Evolutionary conservation across 192 early-diverging fungal genomes (phyloP), one percentile per base, ranked within the genome.

Genomic region (Lobosporangium transversale): DNA sequence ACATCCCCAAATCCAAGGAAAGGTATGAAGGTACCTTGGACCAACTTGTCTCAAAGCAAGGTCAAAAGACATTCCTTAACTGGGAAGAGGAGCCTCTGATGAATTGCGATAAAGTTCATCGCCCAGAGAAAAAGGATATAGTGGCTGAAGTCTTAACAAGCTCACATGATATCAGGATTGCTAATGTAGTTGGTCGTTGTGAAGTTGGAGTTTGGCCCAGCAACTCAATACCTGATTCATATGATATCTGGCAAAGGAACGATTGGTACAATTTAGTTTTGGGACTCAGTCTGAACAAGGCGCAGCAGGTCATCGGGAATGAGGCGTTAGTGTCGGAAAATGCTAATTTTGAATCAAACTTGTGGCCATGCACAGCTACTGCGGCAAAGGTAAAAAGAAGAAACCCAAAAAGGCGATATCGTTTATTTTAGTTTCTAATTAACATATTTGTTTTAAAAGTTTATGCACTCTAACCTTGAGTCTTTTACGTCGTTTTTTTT

Each of bases 21-120:
- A 64, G 47, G 59, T 80, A 58, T 45, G 54, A 70, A 33, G 30
- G 50, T 4, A 62, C 81, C 30, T 37, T 79, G 52, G 52, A 78
- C 32, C 57, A 67, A 18, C 89, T 90, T 56, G 75, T 87, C 48
- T 66, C 70, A 23, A 70, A 73, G 31, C 81, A 85, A 57, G 36
- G 68, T n/a, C 68, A 81, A 11, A 90, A 89, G 63, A 82, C 64
- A 12, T 81, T 85, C 15, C 88, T 94, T 58, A 80, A 89, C 2
- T 96, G 95, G 95, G 92, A n/a, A n/a, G n/a, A 95, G 66, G 94
- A 94, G 69, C 82, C 86, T 48, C 62, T 93, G 27, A 81, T 84
- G 66, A 78, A 86, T 35, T 81, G 83, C 59, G 68, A 82, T 31
- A 76, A 86, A 47, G 27, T 66, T 24, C 78, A 90, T 44, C 37